phyloP scores from a whole-genome alignment of 495 filamentous ascomycete genomes.

The Evansstolkia leycettana region DNA sequence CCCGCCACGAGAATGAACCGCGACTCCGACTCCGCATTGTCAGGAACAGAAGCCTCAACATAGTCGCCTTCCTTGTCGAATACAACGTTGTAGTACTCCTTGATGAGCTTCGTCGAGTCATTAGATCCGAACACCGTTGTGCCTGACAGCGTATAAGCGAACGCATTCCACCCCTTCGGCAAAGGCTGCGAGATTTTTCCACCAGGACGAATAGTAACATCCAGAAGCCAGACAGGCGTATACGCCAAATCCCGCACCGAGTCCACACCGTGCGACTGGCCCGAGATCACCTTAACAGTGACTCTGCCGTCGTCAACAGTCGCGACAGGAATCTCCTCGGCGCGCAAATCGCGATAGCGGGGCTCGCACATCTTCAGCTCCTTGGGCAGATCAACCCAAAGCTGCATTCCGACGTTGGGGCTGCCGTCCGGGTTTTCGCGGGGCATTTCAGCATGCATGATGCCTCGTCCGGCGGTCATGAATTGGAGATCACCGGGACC shows the following conservation, averaged over 20 bases:
- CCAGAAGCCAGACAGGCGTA: slow-evolving; percentile 88
- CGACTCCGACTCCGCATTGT: slow-evolving; percentile 49
- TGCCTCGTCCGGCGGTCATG: slow-evolving; percentile 90
- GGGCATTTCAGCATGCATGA: slow-evolving; percentile 97
- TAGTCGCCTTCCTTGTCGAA: slow-evolving; percentile 72
- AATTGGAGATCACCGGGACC: slow-evolving; percentile 82
- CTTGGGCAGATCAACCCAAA: slow-evolving; percentile 87
- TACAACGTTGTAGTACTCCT: slow-evolving; percentile 77
- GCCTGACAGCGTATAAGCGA: slow-evolving; percentile 72
- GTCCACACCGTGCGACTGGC: slow-evolving; percentile 71
- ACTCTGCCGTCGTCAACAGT: slow-evolving; percentile 61
- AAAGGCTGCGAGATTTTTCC: slow-evolving; percentile 60
- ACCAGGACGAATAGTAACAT: slow-evolving; percentile 72
- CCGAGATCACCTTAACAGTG: slow-evolving; percentile 77
- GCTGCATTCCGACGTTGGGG: slow-evolving; percentile 76
- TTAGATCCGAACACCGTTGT: slow-evolving; percentile 52
- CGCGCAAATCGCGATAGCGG: slow-evolving; percentile 73
- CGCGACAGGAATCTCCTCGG: slow-evolving; percentile 62
- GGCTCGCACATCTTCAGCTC: slow-evolving; percentile 80
- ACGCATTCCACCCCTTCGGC: slow-evolving; percentile 80
- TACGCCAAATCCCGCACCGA: slow-evolving; percentile 82
- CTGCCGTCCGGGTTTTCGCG: slow-evolving; percentile 62
- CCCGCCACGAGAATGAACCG: slow-evolving; percentile 77
- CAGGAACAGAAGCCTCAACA: slow-evolving; percentile 55
- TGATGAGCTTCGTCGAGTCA: slow-evolving; percentile 42